A percentile compares a stretch with the other conserved stretches of the same genome.
phyloP scores from a whole-genome alignment of 768 basidiomycete species.

The Pleurotus pulmonarius region DNA sequence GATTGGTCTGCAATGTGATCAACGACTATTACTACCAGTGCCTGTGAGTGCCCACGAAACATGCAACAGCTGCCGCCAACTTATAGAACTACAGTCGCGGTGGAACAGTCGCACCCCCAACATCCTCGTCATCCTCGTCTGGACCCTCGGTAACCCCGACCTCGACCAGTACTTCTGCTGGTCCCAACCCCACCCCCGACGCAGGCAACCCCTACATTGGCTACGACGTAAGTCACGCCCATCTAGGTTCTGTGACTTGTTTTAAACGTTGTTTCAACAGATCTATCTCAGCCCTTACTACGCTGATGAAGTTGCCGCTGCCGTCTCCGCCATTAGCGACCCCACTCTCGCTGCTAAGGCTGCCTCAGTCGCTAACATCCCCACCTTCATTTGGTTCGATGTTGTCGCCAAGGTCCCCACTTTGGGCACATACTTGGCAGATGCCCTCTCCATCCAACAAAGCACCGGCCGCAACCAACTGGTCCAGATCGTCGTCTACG shows the following conservation, averaged over 20 bases:
- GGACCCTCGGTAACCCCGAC: slow-evolving; percentile 30
- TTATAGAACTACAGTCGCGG: too few relatives aligned
- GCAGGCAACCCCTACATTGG: slow-evolving; percentile 53
- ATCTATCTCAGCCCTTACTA: slow-evolving; percentile 55
- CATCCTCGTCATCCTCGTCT: slow-evolving; percentile 36
- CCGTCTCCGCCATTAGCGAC: slow-evolving; percentile 48
- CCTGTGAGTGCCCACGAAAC: slow-evolving; percentile 24
- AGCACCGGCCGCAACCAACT: slow-evolving; percentile 44
- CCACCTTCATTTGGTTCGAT: slow-evolving; percentile 64
- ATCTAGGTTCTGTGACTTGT: neutral
- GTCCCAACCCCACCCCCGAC: slow-evolving; percentile 31
- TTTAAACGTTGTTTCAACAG: slow-evolving; percentile 18
- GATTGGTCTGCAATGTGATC: slow-evolving; percentile 27
- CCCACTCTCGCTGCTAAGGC: slow-evolving; percentile 48
- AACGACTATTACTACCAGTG: slow-evolving; percentile 26
- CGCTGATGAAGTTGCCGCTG: slow-evolving; percentile 48
- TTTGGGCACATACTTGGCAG: slow-evolving; percentile 55
- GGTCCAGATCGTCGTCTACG: slow-evolving; percentile 54
- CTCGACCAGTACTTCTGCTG: slow-evolving; percentile 21
- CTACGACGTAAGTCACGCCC: slow-evolving; percentile 31
- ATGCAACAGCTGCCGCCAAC: neutral
- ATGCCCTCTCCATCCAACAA: slow-evolving; percentile 40
- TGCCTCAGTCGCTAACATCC: slow-evolving; percentile 47
- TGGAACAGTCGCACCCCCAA: slow-evolving; percentile 25
- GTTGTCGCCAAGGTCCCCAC: slow-evolving; percentile 48